Evolutionary conservation across 1,284 basidiomycete genomes (phyloP), one percentile per base, ranked within the genome.

Genomic region (Athelia psychrophila): DNA sequence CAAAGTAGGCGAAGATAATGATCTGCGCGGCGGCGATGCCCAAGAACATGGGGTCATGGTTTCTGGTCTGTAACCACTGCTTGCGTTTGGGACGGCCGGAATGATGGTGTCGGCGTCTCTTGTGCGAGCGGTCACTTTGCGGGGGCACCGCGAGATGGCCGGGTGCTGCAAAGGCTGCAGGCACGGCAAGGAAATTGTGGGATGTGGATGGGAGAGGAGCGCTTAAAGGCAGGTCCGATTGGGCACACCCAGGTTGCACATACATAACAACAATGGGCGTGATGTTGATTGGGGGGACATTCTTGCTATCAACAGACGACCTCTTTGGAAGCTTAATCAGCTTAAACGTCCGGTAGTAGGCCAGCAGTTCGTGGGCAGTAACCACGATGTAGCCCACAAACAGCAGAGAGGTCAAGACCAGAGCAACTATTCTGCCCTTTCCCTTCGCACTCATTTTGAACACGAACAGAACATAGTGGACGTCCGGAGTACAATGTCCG

Each of bases 1-100:
- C 64, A 50, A 74, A 73, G 54, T 74, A 75, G 3, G 64, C 64
- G 55, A 71, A 69, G n/a, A 74, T 61, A 50, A 70, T 47, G 27
- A 65, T 52, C 50, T 72, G 67, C 48, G 64, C 67, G 19, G 72
- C 67, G 30, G 68, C 50, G 30, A 74, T 65, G 8, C 72, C 70
- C 44, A 74, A 61, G 38, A 73, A 57, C 72, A 74, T 73, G 15
- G 72, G 71, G 49, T 74, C 72, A 22, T 72, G 52, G 35, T 72
- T 61, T 19, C 60, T 60, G 15, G 65, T 65, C 27, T 5, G 27
- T 5, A 30, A 13, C 70, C 70, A 72, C 33, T 63, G 56, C 32
- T 64, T 63, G 33, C 64, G 65, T 52, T 59, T 60, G 10, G 66
- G 68, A 9, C 69, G 65, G 19, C 52, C 56, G 13, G 27, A 30